These are phyloP conservation scores for Wallacemonas rigidus DNA, from an alignment of 208 protist genomes.

Conservation along the genomic window DNA sequence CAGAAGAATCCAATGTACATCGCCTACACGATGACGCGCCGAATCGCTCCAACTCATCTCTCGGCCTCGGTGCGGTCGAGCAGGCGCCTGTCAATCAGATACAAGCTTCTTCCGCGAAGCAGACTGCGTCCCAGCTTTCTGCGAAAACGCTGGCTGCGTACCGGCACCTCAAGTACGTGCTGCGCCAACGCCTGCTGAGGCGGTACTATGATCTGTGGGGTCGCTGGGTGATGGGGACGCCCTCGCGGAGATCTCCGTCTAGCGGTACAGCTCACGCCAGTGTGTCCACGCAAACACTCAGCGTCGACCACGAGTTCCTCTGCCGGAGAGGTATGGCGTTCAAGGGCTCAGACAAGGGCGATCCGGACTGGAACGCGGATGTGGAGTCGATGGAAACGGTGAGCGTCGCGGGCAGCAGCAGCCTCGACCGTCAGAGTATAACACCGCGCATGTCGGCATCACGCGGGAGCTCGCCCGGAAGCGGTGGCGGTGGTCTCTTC, in stretches of 20 bases:
- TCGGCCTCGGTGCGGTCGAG: conserved; percentile 4
- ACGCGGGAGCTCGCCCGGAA: conserved; percentile 2
- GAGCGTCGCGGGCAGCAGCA: conserved; percentile 2
- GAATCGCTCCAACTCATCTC: neutral
- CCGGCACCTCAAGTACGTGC: conserved; percentile 37
- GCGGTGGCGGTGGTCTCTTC: neutral
- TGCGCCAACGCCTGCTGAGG: conserved; percentile 38
- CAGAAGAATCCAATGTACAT: too few relatives aligned
- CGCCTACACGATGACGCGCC: too few relatives aligned
- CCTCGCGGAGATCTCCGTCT: too few relatives aligned
- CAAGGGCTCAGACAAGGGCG: neutral
- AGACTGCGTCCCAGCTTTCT: conserved; percentile 25
- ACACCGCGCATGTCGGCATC: conserved; percentile 4
- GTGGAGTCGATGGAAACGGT: conserved; percentile 17
- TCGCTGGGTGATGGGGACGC: neutral
- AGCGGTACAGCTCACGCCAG: neutral
- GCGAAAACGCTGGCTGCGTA: conserved; percentile 38
- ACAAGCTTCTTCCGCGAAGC: neutral
- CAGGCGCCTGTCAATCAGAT: conserved; percentile 22
- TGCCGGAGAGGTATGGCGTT: too few relatives aligned
- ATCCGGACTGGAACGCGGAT: conserved; percentile 13
- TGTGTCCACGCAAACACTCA: conserved; percentile 22
- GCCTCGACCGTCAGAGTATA: conserved; percentile 2
- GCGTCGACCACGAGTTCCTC: neutral
- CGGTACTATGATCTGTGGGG: conserved; percentile 57